Conservation (phyloP, 805 yeast genomes). For the Yarrowia keelungensis region DNA sequence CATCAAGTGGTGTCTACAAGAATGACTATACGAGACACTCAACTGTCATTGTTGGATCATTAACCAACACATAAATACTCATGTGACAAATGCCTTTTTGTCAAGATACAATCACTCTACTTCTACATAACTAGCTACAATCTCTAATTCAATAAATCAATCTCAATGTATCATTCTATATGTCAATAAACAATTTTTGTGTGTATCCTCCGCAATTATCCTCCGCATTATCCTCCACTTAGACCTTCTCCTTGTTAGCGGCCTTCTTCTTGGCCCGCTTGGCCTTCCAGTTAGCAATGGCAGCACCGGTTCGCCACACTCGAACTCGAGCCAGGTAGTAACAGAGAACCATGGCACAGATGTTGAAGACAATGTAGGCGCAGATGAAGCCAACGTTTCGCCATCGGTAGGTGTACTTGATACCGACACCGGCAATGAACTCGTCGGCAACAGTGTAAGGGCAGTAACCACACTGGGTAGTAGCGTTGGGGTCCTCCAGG, state of each 20-base stretch:
- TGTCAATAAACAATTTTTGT: slow-evolving; percentile 20
- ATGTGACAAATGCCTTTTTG: too few species aligned
- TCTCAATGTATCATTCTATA: slow-evolving; percentile 29
- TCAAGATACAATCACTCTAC: too few species aligned
- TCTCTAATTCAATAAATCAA: not conserved
- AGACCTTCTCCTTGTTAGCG: slow-evolving; percentile 8
- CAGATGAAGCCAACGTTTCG: slow-evolving; percentile 69
- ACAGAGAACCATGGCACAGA: slow-evolving; percentile 46
- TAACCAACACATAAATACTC: too few species aligned
- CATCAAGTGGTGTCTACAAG: too few species aligned
- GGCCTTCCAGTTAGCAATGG: slow-evolving; percentile 37
- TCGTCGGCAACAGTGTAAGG: slow-evolving; percentile 53
- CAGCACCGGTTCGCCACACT: slow-evolving; percentile 39
- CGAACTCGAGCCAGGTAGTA: slow-evolving; percentile 48
- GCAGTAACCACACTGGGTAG: slow-evolving; percentile 55
- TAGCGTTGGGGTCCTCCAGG: slow-evolving; percentile 59
- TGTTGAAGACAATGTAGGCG: slow-evolving; percentile 65
- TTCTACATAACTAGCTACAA: not conserved
- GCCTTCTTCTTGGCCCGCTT: slow-evolving; percentile 34
- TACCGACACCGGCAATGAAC: slow-evolving; percentile 54
- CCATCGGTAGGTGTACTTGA: slow-evolving; percentile 62
- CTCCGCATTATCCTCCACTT: slow-evolving; percentile 16
- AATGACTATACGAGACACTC: too few species aligned
- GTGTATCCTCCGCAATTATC: slow-evolving; percentile 14
- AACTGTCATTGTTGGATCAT: too few species aligned